These are phyloP conservation scores for Auxenochlorella pyrenoidosa DNA, from an alignment of 139 green algal genomes.

Conservation along the genomic window DNA sequence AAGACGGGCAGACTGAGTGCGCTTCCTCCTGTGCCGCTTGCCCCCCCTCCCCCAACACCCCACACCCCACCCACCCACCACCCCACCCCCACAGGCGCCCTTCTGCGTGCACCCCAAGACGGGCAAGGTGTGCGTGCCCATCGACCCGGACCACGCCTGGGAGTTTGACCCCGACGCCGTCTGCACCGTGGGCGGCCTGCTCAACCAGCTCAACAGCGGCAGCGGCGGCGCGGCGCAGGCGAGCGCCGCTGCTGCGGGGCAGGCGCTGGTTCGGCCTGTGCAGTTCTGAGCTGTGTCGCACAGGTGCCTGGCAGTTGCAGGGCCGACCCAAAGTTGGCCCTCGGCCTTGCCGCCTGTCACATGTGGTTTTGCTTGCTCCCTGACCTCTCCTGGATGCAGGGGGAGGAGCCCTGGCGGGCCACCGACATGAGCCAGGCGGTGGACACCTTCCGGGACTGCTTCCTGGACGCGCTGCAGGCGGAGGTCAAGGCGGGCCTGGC, in stretches of 20 bases:
- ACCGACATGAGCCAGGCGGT: conserved; percentile 51
- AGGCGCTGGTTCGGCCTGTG: no score
- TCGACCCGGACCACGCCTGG: conserved; percentile 78
- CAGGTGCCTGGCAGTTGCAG: no score
- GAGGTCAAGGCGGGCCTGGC: conserved; percentile 41
- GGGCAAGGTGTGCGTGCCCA: conserved; percentile 95
- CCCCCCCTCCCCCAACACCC: no score
- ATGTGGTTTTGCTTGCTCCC: no score
- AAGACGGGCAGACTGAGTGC: no score
- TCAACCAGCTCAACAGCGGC: conserved; percentile 64
- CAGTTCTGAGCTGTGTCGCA: no score
- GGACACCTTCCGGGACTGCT: conserved; percentile 47
- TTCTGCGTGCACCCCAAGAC: conserved; percentile 99
- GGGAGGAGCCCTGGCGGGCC: conserved; percentile 43
- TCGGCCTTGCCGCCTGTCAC: no score
- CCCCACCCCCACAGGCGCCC: conserved; percentile 66
- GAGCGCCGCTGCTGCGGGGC: neutral
- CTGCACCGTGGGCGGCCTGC: conserved; percentile 77
- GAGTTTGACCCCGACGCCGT: conserved; percentile 92
- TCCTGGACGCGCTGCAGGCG: conserved; percentile 51
- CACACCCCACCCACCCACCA: no score
- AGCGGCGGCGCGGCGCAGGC: neutral
- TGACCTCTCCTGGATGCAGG: conserved; percentile 3
- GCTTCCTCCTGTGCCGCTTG: no score
- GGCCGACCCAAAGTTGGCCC: no score